These are phyloP conservation scores for Lepidopterella palustris DNA, from an alignment of 495 filamentous ascomycete species.

Conservation along the genomic window DNA sequence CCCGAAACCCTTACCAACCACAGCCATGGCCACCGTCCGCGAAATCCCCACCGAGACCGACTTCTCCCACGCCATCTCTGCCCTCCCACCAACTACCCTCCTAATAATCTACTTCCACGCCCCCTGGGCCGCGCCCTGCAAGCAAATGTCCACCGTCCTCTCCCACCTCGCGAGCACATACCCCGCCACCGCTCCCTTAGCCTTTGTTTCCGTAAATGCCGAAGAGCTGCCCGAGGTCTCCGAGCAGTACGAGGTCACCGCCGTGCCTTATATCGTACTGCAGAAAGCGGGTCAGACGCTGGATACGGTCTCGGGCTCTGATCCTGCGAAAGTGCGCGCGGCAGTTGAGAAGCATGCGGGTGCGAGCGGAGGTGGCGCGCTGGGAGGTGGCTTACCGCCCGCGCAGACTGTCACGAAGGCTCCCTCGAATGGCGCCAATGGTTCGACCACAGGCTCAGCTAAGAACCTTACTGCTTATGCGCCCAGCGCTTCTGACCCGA, in stretches of 20 bases:
- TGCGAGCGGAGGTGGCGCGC: conserved; percentile 38
- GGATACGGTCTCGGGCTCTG: conserved; percentile 79
- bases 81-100: conserved; percentile 60
- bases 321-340: conserved; percentile 70
- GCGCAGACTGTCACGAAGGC: conserved; percentile 40
- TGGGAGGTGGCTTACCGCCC: conserved; percentile 47
- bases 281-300: conserved; percentile 62
- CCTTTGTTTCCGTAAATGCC: conserved; percentile 82
- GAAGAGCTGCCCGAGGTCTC: conserved; percentile 83
- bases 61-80: conserved; percentile 58
- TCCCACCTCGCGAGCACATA: conserved; percentile 76
- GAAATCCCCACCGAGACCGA: conserved; percentile 63
- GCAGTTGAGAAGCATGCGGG: conserved; percentile 76
- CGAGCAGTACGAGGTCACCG: conserved; percentile 84
- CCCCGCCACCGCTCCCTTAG: conserved; percentile 58
- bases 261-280: conserved; percentile 86
- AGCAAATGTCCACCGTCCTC: conserved; percentile 86
- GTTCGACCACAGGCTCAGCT: conserved; percentile 24
- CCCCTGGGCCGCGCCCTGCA: conserved; percentile 93
- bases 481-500: conserved; percentile 42
- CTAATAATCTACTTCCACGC: conserved; percentile 89
- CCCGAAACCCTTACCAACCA: background rate
- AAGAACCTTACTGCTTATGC: conserved; percentile 42
- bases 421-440: conserved; percentile 27
- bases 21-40: conserved; percentile 45